phyloP scores from a whole-genome alignment of 352 stramenopile genomes.

The Phytophthora foliorum region DNA sequence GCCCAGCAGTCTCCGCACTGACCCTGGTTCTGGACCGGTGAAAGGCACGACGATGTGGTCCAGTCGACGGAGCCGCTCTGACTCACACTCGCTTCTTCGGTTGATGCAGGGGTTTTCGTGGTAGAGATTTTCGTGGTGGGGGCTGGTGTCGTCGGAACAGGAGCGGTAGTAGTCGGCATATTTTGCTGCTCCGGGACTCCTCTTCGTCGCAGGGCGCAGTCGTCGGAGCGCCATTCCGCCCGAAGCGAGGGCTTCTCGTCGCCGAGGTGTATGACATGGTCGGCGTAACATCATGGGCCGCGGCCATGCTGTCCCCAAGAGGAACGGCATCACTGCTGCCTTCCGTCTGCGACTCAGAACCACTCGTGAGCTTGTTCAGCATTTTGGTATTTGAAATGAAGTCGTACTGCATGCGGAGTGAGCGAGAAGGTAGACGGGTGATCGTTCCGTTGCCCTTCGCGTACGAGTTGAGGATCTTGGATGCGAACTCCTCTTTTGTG shows the following conservation, averaged over 20 bases:
- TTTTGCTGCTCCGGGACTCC: background rate
- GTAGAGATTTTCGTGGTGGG: background rate
- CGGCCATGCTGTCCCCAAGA: constrained; percentile 61
- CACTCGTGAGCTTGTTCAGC: background rate
- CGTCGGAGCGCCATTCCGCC: background rate
- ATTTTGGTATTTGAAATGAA: constrained; percentile 3
- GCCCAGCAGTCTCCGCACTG: constrained; percentile 96
- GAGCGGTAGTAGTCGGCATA: background rate
- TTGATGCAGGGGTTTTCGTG: background rate
- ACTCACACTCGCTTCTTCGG: constrained; percentile 7
- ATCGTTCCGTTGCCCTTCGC: constrained; percentile 17
- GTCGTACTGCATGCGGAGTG: constrained; percentile 17
- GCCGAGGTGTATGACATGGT: constrained; percentile 3
- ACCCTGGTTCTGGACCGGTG: constrained; percentile 94
- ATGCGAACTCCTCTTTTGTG: constrained; percentile 47
- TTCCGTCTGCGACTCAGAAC: background rate
- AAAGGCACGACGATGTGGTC: constrained; percentile 40
- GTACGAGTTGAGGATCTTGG: constrained; percentile 36
- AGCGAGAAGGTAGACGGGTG: background rate
- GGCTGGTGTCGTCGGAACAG: background rate
- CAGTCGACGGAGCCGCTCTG: constrained; percentile 28
- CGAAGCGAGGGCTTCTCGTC: background rate
- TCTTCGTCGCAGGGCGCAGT: background rate
- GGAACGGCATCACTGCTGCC: background rate
- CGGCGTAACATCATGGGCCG: constrained; percentile 53